These are phyloP conservation scores for Metarhizium sp. DNA, from an alignment of 2,329 filamentous ascomycete species.

Conservation along the genomic window DNA sequence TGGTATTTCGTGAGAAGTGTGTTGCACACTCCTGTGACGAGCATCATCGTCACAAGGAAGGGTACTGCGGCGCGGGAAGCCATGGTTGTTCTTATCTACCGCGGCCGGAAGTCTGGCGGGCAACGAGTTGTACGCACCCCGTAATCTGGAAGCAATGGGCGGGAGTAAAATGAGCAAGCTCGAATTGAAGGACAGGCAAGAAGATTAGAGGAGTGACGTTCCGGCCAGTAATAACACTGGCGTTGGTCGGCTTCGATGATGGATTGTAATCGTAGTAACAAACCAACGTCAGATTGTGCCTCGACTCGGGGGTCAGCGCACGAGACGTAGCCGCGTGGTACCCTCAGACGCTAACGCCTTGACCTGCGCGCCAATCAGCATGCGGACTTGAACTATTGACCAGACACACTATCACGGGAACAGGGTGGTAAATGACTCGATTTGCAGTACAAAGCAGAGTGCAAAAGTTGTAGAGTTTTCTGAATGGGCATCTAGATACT, in stretches of 20 bases:
- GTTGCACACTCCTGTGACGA: slow-evolving; percentile 92
- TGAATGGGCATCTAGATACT: too few relatives aligned
- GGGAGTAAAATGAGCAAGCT: not conserved
- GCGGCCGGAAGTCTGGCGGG: not conserved
- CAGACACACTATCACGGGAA: too few relatives aligned
- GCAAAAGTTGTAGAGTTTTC: too few relatives aligned
- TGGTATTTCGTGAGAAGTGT: slow-evolving; percentile 96
- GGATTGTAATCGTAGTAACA: not conserved
- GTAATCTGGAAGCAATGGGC: not conserved
- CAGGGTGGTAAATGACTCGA: too few relatives aligned
- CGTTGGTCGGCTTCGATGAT: not conserved
- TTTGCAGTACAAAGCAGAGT: too few relatives aligned
- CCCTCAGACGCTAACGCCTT: not conserved
- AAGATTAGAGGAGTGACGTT: not conserved
- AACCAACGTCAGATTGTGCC: too few relatives aligned
- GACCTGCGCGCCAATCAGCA: too few relatives aligned
- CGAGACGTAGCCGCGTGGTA: not conserved
- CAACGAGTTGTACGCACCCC: not conserved
- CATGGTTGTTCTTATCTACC: slow-evolving; percentile 38
- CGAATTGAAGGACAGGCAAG: not conserved
- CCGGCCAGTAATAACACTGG: not conserved
- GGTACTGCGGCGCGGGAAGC: slow-evolving; percentile 64
- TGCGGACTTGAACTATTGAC: too few relatives aligned
- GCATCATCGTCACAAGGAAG: slow-evolving; percentile 89
- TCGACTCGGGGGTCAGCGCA: not conserved